Conservation (phyloP, 805 yeast genomes). For the Wickerhamomyces kurtzmanii region DNA sequence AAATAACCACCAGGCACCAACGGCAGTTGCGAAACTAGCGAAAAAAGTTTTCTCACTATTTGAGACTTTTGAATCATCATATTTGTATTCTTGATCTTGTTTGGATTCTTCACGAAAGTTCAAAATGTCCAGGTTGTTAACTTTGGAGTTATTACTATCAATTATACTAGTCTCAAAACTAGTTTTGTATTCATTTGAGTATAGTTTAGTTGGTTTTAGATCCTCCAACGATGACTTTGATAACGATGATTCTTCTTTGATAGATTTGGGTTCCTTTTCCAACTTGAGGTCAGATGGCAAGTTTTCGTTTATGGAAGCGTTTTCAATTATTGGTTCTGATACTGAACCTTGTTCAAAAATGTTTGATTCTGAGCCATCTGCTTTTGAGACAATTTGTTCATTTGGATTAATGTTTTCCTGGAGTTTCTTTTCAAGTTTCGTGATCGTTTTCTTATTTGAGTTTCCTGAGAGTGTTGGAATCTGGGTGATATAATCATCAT, state of each 20-base stretch:
- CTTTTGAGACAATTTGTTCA: slow-evolving; percentile 13
- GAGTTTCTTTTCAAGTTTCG: slow-evolving; percentile 16
- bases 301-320: no score
- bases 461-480: slow-evolving; percentile 37
- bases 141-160: no score
- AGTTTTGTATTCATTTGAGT: no score
- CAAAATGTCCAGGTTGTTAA: no score
- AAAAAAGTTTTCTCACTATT: slow-evolving; percentile 16
- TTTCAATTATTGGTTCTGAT: no score
- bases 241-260: no score
- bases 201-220: no score
- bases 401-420: slow-evolving; percentile 3
- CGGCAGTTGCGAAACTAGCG: slow-evolving; percentile 14
- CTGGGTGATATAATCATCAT: slow-evolving; percentile 34
- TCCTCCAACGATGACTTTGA: no score
- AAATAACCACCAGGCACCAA: slow-evolving; percentile 20
- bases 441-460: slow-evolving; percentile 30
- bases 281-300: no score
- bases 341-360: slow-evolving; percentile 14
- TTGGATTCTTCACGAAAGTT: slow-evolving; percentile 5
- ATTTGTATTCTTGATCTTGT: slow-evolving; percentile 11
- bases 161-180: no score
- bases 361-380: slow-evolving; percentile 14
- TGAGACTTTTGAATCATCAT: slow-evolving; percentile 8
- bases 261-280: no score